Base-by-base conservation (phyloP, 2,329 filamentous ascomycete genomes). In the Ascochyta koolunga region DNA sequence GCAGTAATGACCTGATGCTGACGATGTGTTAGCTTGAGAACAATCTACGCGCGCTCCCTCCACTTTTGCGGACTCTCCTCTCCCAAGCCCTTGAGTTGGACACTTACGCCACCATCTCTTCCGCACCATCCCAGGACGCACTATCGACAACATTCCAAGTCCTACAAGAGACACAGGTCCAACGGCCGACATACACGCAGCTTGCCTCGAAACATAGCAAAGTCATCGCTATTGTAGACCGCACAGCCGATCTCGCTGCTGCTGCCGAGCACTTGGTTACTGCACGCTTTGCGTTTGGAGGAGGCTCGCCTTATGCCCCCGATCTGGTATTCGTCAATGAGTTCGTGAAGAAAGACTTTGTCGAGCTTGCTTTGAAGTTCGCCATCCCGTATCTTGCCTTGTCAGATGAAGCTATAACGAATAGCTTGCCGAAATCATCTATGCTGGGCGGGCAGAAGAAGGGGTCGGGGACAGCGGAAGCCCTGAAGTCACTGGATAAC, bases 281-380 rank as follows among this genome's bases (percentile, higher is more conserved):
- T 0, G 83, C 85, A 1, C 77, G 84, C 2, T 83, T 87, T 60
- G 72, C 73, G 13, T 83, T 86, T 25, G 76, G 80, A 1, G 85
- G 85, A 2, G 76, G 70, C 2, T 87, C 85, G 1, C 79, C 84
- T 0, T 88, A 87, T 62, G 82, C 84, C 0, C 86, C 86, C 0
- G 85, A 88, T 61, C 25, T 87, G 0, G 81, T 88, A 0, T 70
- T 88, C 0, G 85, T 89, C n/a, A 86, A 88, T 55, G 86, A 88
- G 58, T 88, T 81, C 54, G 76, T 79, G 3, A 82, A 83, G 71
- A 77, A 81, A 49, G 76, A 78, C 0, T 86, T 88, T 58, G 67
- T 84, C 0, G 76, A 81, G 40, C 79, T 80, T 0, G 76, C 80
- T 4, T 67, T 80, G 13, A 71, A 74, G 32, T 75, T 79, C 25